phyloP scores from a whole-genome alignment of 495 filamentous ascomycete species.

The Glarea lozoyensis region DNA sequence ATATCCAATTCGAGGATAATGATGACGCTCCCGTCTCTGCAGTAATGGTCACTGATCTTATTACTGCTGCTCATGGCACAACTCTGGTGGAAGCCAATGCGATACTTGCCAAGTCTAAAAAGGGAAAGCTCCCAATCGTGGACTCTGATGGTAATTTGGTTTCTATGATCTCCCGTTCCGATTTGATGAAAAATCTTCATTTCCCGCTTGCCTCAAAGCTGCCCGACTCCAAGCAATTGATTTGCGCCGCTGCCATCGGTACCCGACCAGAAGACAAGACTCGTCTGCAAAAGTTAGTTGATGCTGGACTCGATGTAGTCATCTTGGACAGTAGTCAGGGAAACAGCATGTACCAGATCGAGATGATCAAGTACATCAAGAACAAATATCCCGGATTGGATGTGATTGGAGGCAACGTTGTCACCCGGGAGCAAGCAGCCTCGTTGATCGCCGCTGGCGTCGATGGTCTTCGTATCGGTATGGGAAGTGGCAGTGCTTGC shows the following conservation, averaged over 20 bases:
- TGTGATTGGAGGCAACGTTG: constrained; percentile 96
- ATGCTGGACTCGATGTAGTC: constrained; percentile 93
- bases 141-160: constrained; percentile 80
- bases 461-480: constrained; percentile 95
- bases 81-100: constrained; percentile 82
- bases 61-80: constrained; percentile 82
- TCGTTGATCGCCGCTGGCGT: constrained; percentile 85
- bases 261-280: constrained; percentile 87
- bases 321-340: constrained; percentile 93
- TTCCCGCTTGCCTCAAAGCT: constrained; percentile 96
- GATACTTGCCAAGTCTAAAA: constrained; percentile 91
- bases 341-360: constrained; percentile 93
- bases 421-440: constrained; percentile 91
- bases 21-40: constrained; percentile 63
- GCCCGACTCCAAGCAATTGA: constrained; percentile 93
- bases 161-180: constrained; percentile 90
- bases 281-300: constrained; percentile 78
- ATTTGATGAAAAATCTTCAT: constrained; percentile 97
- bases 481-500: constrained; percentile 96
- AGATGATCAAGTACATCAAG: constrained; percentile 96
- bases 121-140: constrained; percentile 97
- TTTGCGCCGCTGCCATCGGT: constrained; percentile 90
- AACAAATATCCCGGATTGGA: constrained; percentile 73
- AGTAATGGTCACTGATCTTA: constrained; percentile 92
- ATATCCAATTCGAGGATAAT: constrained; percentile 82